phyloP scores from a whole-genome alignment of 2,329 filamentous ascomycete genomes.

The Xylaria sp. region DNA sequence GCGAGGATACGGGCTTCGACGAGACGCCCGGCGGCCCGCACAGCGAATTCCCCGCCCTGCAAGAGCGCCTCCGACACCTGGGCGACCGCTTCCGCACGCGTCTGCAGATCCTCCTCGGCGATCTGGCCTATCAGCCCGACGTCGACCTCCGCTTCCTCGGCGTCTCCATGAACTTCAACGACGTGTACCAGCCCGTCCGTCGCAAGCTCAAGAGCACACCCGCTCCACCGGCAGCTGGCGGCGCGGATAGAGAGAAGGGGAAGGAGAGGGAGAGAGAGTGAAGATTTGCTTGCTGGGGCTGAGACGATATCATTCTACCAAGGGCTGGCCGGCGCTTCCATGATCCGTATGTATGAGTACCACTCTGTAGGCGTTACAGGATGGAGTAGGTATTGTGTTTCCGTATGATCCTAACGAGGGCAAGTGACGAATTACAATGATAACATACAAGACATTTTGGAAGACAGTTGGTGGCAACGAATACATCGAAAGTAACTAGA shows the following conservation, averaged over 20 bases:
- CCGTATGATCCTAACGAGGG: slow-evolving; percentile 12
- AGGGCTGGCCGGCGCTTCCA: background rate
- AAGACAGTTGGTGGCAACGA: background rate
- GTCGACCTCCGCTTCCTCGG: slow-evolving; percentile 95
- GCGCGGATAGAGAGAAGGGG: slow-evolving; percentile 33
- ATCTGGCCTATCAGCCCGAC: slow-evolving; percentile 92
- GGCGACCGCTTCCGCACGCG: slow-evolving; percentile 79
- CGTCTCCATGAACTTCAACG: slow-evolving; percentile 99
- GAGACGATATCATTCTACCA: background rate
- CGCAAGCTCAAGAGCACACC: slow-evolving; percentile 63
- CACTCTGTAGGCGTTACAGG: slow-evolving; percentile 18
- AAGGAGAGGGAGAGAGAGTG: slow-evolving; percentile 31
- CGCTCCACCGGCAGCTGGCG: slow-evolving; percentile 17
- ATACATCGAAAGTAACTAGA: background rate
- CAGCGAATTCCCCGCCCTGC: slow-evolving; percentile 76
- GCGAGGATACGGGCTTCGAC: slow-evolving; percentile 40
- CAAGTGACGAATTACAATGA: slow-evolving; percentile 17
- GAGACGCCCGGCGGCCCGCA: slow-evolving; percentile 66
- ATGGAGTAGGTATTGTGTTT: slow-evolving; percentile 1
- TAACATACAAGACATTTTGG: background rate
- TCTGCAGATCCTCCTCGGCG: slow-evolving; percentile 84
- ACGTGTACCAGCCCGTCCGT: slow-evolving; percentile 84
- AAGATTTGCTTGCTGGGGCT: background rate
- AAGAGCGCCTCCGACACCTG: slow-evolving; percentile 76
- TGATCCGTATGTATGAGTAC: slow-evolving; percentile 14